Evolutionary conservation across 176 grass and related monocot genomes (phyloP), one percentile per base, ranked within the genome.

Genomic region (Saccharum officinarum): DNA sequence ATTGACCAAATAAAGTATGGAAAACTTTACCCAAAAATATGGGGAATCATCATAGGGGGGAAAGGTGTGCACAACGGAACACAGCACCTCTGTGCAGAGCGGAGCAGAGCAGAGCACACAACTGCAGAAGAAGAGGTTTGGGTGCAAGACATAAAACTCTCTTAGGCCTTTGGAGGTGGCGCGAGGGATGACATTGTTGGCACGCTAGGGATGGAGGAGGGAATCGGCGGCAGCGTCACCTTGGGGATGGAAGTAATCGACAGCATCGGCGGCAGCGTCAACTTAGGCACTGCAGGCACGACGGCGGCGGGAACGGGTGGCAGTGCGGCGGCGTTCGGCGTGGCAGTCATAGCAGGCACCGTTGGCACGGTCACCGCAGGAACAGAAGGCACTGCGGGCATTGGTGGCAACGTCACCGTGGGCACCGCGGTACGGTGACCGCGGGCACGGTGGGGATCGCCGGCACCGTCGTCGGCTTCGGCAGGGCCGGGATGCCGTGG

Each of bases 211-310:
- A 82, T 64, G 50, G 89, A 39, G 0, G 69, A 45, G 38, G 23
- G 77, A 62, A 82, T 80, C 46, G 84, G 79, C 20, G 84, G 84
- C 79, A 71, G 52, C 2, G 66, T 44, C 8, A 89, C 67, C 66
- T 37, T 85, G 0, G 88, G 84, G 4, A 87, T 49, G 13, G 61
- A 36, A 8, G 88, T 16, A 7, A 85, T 10, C 34, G 55, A 17
- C 14, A 84, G 84, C 57, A 87, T 75, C 30, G 84, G 80, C 0
- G 88, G 89, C 67, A 87, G 16, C 6, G 89, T 26, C 73, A 90
- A 44, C 79, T 82, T 82, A 12, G 75, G 82, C n/a, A 88, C 9
- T 20, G 74, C 15, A 16, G 87, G 81, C 54, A 74, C 28, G 8
- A 85, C 38, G 10, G 15, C 40, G 65, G 39, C 26, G 1, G 88